These are phyloP conservation scores for Penicillium oxalicum DNA, from an alignment of 2,329 filamentous ascomycete species.

Conservation along the genomic window DNA sequence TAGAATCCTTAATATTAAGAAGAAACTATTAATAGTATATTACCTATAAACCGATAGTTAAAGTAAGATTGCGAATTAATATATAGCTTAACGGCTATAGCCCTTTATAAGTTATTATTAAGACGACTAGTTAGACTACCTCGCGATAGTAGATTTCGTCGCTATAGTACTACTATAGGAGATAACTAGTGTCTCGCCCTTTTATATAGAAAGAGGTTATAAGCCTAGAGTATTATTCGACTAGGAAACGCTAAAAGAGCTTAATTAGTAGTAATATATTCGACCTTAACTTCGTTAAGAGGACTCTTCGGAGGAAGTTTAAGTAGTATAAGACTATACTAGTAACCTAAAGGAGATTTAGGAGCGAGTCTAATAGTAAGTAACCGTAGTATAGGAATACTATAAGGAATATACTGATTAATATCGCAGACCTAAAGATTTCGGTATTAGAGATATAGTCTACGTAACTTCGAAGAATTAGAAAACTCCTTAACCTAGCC, in stretches of 20 bases:
- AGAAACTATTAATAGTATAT: not conserved
- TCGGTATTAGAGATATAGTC: not conserved
- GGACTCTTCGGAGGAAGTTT: not conserved
- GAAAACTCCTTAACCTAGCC: not conserved
- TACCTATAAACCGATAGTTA: not conserved
- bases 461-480: not conserved
- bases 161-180: not conserved
- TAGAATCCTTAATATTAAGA: not conserved
- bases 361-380: not conserved
- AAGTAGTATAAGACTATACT: not conserved
- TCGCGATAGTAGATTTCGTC: not conserved
- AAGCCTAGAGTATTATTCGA: not conserved
- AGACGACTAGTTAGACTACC: constrained; percentile 8
- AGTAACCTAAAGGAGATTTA: not conserved
- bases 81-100: constrained; percentile 1
- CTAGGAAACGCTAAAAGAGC: not conserved
- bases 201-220: not conserved
- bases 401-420: not conserved
- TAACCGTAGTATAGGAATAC: not conserved
- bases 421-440: not conserved
- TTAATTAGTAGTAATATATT: not conserved
- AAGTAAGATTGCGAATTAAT: constrained; percentile 7
- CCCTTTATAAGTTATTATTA: constrained; percentile 4
- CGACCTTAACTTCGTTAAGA: not conserved
- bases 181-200: not conserved